These are phyloP conservation scores for Paracorniculantispora psalliotae DNA, from an alignment of 2,329 filamentous ascomycete species.

Conservation along the genomic window DNA sequence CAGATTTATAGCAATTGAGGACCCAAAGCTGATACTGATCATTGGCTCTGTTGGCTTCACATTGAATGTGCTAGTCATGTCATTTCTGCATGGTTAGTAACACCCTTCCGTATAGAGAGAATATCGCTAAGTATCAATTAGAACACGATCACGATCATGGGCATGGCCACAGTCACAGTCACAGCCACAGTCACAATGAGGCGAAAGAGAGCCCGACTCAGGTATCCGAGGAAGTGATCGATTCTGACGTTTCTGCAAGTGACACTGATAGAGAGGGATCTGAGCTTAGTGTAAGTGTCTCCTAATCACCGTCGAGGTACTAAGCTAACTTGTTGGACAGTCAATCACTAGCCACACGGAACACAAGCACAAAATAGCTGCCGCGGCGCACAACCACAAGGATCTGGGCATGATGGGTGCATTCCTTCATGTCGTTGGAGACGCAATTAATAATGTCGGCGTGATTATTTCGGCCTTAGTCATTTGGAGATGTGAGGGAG, in stretches of 20 bases:
- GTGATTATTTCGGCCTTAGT: slow-evolving; percentile 66
- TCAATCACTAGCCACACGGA: slow-evolving; percentile 34
- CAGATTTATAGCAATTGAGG: slow-evolving; percentile 49
- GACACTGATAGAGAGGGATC: not conserved
- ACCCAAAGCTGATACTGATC: slow-evolving; percentile 62
- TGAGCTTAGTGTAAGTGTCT: not conserved
- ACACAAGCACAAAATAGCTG: slow-evolving; percentile 42
- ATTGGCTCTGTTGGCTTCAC: slow-evolving; percentile 62
- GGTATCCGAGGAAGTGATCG: not conserved
- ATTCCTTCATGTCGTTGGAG: slow-evolving; percentile 64
- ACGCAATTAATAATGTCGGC: slow-evolving; percentile 71
- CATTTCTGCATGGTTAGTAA: slow-evolving; percentile 58
- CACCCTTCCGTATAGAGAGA: too few species aligned
- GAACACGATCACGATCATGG: slow-evolving; percentile 36
- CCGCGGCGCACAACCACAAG: slow-evolving; percentile 33
- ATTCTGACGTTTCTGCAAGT: not conserved
- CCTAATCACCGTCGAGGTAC: not conserved
- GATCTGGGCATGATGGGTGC: slow-evolving; percentile 71
- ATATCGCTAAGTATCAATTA: slow-evolving; percentile 1
- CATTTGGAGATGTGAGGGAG: slow-evolving; percentile 59
- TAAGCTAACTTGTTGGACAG: slow-evolving; percentile 4
- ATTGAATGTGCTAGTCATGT: slow-evolving; percentile 62
- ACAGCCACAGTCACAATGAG: slow-evolving; percentile 14
- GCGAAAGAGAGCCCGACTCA: not conserved
- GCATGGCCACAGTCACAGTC: slow-evolving; percentile 21